These are phyloP conservation scores for Solanum hybrid DNA, from an alignment of 305 asterid genomes.

Conservation along the genomic window DNA sequence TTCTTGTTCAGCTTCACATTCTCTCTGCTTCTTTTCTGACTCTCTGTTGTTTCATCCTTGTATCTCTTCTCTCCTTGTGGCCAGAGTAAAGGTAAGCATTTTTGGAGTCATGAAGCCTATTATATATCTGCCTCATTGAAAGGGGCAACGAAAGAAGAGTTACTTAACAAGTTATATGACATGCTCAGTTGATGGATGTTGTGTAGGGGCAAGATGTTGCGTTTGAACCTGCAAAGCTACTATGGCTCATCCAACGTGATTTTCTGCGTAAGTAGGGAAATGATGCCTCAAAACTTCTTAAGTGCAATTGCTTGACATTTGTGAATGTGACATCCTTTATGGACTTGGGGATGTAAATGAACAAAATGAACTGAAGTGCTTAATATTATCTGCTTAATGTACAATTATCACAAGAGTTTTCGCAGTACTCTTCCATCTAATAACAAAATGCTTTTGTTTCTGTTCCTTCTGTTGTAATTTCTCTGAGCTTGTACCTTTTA, in stretches of 20 bases:
- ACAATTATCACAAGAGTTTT: neutral
- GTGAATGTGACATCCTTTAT: neutral
- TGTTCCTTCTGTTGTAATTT: constrained; percentile 15
- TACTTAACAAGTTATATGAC: neutral
- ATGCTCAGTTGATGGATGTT: constrained; percentile 7
- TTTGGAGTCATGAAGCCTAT: constrained; percentile 1
- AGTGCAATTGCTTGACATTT: neutral
- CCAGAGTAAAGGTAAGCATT: constrained; percentile 83
- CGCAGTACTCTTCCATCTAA: neutral
- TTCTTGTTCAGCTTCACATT: constrained; percentile 8
- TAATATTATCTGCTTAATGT: neutral
- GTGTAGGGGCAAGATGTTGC: constrained; percentile 97
- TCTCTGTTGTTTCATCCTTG: constrained; percentile 16
- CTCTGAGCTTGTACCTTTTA: neutral
- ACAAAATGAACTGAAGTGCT: neutral
- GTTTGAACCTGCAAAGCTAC: constrained; percentile 94
- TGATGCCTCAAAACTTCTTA: neutral
- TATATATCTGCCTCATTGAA: neutral
- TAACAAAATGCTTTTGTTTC: neutral
- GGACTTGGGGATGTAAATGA: neutral
- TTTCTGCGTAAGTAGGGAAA: constrained; percentile 68
- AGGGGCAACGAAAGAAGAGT: neutral
- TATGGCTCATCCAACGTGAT: constrained; percentile 99
- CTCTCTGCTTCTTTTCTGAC: constrained; percentile 23
- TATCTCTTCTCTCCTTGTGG: constrained; percentile 7